Conservation (phyloP, 306 rosid genomes). For the Vigna angularis region DNA sequence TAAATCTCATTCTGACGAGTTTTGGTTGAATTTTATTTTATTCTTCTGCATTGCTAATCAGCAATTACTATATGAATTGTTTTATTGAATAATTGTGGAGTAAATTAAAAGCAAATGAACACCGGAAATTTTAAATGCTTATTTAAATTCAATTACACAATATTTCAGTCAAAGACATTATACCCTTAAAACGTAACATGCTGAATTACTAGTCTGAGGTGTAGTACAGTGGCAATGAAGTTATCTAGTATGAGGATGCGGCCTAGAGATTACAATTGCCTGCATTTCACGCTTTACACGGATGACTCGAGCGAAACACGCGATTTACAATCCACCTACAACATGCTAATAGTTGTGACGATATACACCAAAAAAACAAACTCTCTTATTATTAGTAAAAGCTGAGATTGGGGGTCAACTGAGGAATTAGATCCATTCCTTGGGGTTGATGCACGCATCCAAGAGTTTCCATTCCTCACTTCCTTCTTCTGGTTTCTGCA, state of each 20-base stretch:
- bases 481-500: constrained; percentile 97
- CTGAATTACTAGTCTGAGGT: neutral
- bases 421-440: constrained; percentile 75
- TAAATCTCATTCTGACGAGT: constrained; percentile 10
- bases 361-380: constrained; percentile 44
- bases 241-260: neutral
- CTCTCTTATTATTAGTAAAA: constrained; percentile 23
- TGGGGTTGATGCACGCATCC: constrained; percentile 97
- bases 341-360: constrained; percentile 36
- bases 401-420: constrained; percentile 15
- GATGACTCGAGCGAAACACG: constrained; percentile 12
- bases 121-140: neutral
- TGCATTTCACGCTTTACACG: constrained; percentile 32
- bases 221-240: neutral
- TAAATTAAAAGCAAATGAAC: neutral
- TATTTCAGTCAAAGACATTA: neutral
- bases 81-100: neutral
- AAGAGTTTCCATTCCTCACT: constrained; percentile 96
- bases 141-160: neutral
- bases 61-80: neutral
- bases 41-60: neutral
- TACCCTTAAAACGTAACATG: neutral
- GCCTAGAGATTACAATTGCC: constrained; percentile 26
- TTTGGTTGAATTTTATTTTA: neutral
- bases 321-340: constrained; percentile 35